phyloP scores from a whole-genome alignment of 1,139 yeast species.

The Zygoascus meyerae region DNA sequence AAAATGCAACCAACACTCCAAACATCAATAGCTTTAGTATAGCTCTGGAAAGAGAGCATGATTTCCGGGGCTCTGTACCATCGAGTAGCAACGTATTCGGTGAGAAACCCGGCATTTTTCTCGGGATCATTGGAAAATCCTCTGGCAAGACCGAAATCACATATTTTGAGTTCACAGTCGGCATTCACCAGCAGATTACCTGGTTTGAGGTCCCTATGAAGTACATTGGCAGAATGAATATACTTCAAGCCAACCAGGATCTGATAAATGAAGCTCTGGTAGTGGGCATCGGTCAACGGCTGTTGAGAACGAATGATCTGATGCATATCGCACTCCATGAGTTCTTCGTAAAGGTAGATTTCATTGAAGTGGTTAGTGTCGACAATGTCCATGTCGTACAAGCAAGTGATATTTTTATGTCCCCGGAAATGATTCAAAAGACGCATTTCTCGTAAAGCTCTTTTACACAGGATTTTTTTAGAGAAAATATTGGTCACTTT shows the following conservation, averaged over 20 bases:
- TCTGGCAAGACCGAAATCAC: slow-evolving; percentile 95
- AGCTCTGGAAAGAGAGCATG: slow-evolving; percentile 87
- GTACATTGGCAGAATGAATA: slow-evolving; percentile 92
- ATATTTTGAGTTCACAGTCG: slow-evolving; percentile 91
- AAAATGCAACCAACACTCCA: slow-evolving; percentile 98
- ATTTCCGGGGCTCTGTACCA: slow-evolving; percentile 99
- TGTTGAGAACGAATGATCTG: slow-evolving; percentile 93
- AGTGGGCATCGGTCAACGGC: slow-evolving; percentile 90
- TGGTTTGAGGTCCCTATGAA: slow-evolving; percentile 92
- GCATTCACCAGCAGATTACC: slow-evolving; percentile 90
- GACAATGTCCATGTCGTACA: slow-evolving; percentile 89
- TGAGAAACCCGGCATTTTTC: slow-evolving; percentile 82
- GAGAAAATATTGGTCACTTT: slow-evolving; percentile 85
- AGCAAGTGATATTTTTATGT: slow-evolving; percentile 85
- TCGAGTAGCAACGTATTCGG: slow-evolving; percentile 95
- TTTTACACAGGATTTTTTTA: slow-evolving; percentile 78
- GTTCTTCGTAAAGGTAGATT: slow-evolving; percentile 83
- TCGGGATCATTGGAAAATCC: slow-evolving; percentile 86
- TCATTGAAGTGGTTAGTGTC: slow-evolving; percentile 84
- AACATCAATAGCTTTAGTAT: slow-evolving; percentile 90
- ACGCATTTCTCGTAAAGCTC: slow-evolving; percentile 85
- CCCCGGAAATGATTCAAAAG: slow-evolving; percentile 77
- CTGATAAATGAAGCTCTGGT: slow-evolving; percentile 88
- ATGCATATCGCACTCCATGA: slow-evolving; percentile 98
- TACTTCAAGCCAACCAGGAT: slow-evolving; percentile 88